These are phyloP conservation scores for Kurtzmaniella cleridarum DNA, from an alignment of 805 yeast genomes.

Conservation along the genomic window DNA sequence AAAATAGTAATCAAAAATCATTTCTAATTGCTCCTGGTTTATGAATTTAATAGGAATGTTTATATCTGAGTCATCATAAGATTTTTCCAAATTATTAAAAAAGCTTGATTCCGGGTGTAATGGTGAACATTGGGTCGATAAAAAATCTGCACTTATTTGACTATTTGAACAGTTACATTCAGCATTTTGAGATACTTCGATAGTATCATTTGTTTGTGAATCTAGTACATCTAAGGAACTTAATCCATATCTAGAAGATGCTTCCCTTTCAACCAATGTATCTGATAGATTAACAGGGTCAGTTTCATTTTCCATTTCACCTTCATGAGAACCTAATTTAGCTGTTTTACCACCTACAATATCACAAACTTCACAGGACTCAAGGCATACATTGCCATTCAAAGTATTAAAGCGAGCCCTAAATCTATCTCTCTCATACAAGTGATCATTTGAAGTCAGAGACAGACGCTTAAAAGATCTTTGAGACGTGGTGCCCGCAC, in stretches of 20 bases:
- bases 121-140: not conserved
- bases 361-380: constrained; percentile 30
- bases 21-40: constrained; percentile 10
- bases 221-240: no score
- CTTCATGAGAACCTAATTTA: constrained; percentile 19
- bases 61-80: no score
- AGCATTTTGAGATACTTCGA: not conserved
- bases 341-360: constrained; percentile 33
- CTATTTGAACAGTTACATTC: not conserved
- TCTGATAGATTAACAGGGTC: not conserved
- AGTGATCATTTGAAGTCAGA: constrained; percentile 34
- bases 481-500: not conserved
- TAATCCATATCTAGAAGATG: no score
- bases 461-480: constrained; percentile 28
- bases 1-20: constrained; percentile 33
- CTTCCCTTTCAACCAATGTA: no score
- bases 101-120: no score
- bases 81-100: no score
- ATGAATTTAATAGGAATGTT: constrained; percentile 10
- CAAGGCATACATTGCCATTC: constrained; percentile 14
- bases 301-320: not conserved
- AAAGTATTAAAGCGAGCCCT: constrained; percentile 33
- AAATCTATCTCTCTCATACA: constrained; percentile 37
- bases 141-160: not conserved
- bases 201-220: constrained; percentile 1